Conservation (phyloP, 768 basidiomycete species). For the Lyophyllum shimeji region DNA sequence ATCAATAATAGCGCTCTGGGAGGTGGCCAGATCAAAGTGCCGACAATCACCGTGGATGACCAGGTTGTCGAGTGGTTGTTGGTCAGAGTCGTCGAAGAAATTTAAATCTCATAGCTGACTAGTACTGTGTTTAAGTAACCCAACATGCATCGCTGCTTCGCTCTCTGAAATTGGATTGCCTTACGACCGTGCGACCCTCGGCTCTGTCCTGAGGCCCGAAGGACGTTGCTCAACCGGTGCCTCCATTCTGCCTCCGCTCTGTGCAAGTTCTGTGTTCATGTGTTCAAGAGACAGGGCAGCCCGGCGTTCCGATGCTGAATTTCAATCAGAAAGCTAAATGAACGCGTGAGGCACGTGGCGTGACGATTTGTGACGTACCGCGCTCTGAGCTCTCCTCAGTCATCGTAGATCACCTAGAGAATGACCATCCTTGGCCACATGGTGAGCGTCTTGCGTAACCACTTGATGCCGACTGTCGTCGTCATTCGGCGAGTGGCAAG, state of each 20-base stretch:
- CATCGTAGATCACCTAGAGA: no score
- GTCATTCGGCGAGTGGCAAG: no score
- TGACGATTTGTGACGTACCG: no score
- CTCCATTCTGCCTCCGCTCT: no score
- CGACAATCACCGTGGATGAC: conserved; percentile 4
- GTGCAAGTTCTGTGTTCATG: no score
- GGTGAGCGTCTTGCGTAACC: not conserved
- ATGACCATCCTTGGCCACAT: not conserved
- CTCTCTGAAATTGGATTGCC: not conserved
- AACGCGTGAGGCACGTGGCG: no score
- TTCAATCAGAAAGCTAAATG: no score
- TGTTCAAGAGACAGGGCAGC: no score
- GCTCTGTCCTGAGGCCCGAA: not conserved
- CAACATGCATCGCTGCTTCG: no score
- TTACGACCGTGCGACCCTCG: not conserved
- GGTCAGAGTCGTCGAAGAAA: conserved; percentile 5
- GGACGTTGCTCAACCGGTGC: no score
- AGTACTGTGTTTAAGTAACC: not conserved
- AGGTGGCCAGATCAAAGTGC: conserved; percentile 14
- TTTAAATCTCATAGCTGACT: not conserved
- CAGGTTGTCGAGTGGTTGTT: conserved; percentile 11
- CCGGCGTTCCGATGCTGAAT: no score
- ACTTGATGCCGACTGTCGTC: not conserved
- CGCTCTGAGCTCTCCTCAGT: no score
- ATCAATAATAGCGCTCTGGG: not conserved